phyloP scores from a whole-genome alignment of 257 asterid genomes.

The Striga asiatica region DNA sequence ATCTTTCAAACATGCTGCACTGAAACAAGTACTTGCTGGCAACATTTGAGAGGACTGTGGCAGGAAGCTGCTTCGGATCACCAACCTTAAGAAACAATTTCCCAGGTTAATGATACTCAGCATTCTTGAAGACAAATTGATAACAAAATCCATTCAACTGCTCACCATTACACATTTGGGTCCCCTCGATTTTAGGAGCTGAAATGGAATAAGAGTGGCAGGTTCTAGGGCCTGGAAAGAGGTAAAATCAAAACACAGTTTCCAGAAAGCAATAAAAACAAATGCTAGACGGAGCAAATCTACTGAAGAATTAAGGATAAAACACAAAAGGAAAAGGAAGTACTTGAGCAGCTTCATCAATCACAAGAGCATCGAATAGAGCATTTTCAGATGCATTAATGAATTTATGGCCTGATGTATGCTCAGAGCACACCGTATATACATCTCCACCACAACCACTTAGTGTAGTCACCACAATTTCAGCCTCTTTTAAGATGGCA shows the following conservation, averaged over 20 bases:
- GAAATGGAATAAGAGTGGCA: constrained; percentile 93
- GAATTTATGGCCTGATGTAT: constrained; percentile 62
- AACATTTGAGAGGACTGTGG: constrained; percentile 85
- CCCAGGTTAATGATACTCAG: constrained; percentile 16
- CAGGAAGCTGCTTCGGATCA: constrained; percentile 99
- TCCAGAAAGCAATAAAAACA: constrained; percentile 18
- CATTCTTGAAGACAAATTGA: constrained; percentile 10
- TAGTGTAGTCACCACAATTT: constrained; percentile 83
- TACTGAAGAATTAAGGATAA: constrained; percentile 14
- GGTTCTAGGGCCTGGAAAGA: constrained; percentile 84
- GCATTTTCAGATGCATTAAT: constrained; percentile 49
- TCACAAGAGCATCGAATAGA: constrained; percentile 92
- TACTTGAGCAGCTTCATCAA: constrained; percentile 99
- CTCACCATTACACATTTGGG: constrained; percentile 92
- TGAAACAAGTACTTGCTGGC: constrained; percentile 88
- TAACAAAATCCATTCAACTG: constrained; percentile 7
- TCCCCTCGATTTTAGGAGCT: constrained; percentile 84
- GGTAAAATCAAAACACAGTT: constrained; percentile 9
- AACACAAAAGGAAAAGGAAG: constrained; percentile 12
- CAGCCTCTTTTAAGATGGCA: constrained; percentile 85
- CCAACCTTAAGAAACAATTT: constrained; percentile 57
- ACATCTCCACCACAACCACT: constrained; percentile 99
- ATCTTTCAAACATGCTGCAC: constrained; percentile 97
- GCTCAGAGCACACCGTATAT: constrained; percentile 83
- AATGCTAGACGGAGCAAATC: constrained; percentile 11